phyloP scores from a whole-genome alignment of 345 rosid genomes.

The Angophora floribunda region DNA sequence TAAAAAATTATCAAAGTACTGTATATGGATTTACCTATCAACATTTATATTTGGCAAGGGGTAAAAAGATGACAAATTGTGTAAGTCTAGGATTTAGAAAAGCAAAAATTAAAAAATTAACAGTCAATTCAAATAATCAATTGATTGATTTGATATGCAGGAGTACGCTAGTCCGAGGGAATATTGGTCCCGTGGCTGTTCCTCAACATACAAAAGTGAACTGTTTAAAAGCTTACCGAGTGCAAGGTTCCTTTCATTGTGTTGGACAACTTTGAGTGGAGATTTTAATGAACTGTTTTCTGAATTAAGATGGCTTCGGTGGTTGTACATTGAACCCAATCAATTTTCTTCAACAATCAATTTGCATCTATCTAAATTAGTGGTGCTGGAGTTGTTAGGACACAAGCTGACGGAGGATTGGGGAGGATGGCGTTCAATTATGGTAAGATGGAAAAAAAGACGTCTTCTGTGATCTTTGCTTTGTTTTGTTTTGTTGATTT shows the following conservation, averaged over 20 bases:
- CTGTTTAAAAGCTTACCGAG: accelerated
- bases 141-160: neutral
- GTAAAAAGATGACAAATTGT: neutral
- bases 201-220: neutral
- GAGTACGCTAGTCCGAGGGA: too few relatives aligned
- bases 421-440: too few relatives aligned
- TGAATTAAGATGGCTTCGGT: neutral
- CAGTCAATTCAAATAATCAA: neutral
- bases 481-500: neutral
- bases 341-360: neutral
- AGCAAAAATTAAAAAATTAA: too few relatives aligned
- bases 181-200: accelerated
- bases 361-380: neutral
- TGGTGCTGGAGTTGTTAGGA: neutral
- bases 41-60: neutral
- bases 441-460: too few relatives aligned
- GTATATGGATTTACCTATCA: neutral
- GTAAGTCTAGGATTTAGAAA: neutral
- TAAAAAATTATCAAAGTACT: too few relatives aligned
- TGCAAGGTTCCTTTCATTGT: neutral
- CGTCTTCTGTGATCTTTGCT: neutral
- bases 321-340: accelerated
- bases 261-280: accelerated
- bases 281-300: accelerated
- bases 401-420: neutral